A percentile compares a stretch with the other conserved stretches of the same genome.
These are phyloP conservation scores for Scedosporium apiospermum DNA, from an alignment of 2,329 filamentous ascomycete species.

Conservation along the genomic window DNA sequence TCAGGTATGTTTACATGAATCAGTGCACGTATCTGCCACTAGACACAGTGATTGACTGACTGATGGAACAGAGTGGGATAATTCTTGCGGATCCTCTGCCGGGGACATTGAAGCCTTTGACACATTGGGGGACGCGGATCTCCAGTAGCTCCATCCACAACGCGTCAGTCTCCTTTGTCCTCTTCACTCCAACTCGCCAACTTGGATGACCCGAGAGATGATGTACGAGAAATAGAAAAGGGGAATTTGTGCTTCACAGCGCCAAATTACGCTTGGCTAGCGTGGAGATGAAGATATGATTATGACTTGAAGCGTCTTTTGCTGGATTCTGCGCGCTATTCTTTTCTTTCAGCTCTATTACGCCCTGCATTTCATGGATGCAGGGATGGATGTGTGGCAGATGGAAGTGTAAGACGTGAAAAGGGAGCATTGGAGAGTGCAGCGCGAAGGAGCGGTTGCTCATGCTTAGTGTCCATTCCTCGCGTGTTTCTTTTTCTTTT, in stretches of 20 bases:
- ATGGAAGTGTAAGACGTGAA: too few species aligned
- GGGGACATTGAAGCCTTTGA: constrained; percentile 38
- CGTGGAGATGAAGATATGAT: neutral
- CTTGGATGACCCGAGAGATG: too few species aligned
- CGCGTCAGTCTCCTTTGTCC: too few species aligned
- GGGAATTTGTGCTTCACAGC: too few species aligned
- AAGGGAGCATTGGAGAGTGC: too few species aligned
- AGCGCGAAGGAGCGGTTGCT: neutral
- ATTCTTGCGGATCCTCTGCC: constrained; percentile 42
- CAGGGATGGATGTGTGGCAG: too few species aligned
- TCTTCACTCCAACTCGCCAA: neutral
- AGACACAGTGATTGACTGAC: neutral
- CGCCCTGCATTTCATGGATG: neutral
- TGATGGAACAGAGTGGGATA: constrained; percentile 40
- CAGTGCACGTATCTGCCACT: neutral
- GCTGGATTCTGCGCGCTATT: neutral
- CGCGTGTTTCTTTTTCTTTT: neutral
- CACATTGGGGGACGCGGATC: neutral
- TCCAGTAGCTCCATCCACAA: neutral
- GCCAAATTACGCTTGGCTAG: too few species aligned
- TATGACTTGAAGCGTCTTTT: neutral
- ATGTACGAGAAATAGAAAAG: too few species aligned
- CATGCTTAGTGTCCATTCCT: neutral
- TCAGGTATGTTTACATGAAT: constrained; percentile 38
- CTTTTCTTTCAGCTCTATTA: neutral